Evolutionary conservation across 2,329 filamentous ascomycete genomes (phyloP).

Genomic region (Pseudocercospora fuligena): DNA sequence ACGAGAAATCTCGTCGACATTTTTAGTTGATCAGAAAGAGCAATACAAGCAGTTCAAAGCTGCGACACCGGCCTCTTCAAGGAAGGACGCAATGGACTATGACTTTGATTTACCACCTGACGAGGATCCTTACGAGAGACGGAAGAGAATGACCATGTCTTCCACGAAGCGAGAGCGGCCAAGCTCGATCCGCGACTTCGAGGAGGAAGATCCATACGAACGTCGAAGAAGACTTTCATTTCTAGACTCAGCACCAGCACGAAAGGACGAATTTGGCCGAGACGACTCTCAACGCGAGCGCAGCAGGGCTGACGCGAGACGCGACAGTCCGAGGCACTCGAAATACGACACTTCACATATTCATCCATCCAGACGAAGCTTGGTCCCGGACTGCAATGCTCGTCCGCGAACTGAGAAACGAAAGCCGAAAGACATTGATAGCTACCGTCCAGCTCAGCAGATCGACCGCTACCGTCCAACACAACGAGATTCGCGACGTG

Average conservation of each 20-base stretch:
- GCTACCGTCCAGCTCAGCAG: neutral
- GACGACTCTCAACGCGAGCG: neutral
- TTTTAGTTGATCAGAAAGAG: conserved; percentile 1
- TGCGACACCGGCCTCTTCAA: neutral
- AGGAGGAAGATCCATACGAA: neutral
- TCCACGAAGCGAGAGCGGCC: neutral
- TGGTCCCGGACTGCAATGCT: neutral
- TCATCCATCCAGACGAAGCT: neutral
- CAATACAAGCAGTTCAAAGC: conserved; percentile 7
- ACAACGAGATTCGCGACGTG: neutral
- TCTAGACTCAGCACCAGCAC: neutral
- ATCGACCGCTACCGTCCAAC: neutral
- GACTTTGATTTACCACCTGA: neutral
- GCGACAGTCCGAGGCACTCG: neutral
- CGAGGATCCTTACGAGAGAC: conserved; percentile 6
- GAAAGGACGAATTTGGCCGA: neutral
- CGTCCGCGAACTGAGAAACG: neutral
- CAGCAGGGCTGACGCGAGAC: neutral
- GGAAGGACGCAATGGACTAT: neutral
- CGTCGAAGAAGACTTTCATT: neutral
- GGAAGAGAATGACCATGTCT: neutral
- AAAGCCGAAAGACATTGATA: neutral
- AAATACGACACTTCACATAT: neutral
- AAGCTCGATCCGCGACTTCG: neutral
- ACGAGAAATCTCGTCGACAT: neutral